phyloP scores from a whole-genome alignment of 2,329 filamentous ascomycete genomes.

The Phialemonium atrogriseum region DNA sequence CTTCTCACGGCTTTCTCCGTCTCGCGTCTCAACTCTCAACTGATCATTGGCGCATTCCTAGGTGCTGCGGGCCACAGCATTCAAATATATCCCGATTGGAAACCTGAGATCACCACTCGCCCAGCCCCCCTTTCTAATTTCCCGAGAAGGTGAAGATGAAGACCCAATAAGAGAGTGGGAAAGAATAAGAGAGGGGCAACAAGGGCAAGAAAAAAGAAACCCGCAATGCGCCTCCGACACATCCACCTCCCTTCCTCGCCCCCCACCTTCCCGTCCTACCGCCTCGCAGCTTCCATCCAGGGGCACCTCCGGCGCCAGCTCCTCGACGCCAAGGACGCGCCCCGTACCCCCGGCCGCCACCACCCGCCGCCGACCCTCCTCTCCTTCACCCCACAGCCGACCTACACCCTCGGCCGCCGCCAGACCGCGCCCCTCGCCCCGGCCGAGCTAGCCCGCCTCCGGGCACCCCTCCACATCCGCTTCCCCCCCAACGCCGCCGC shows the following conservation, averaged over 20 bases:
- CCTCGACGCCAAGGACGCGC: slow-evolving; percentile 33
- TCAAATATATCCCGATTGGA: no score
- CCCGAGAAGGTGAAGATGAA: no score
- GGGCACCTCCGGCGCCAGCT: slow-evolving; percentile 34
- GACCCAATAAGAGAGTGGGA: no score
- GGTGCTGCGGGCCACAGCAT: no score
- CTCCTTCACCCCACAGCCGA: slow-evolving; percentile 73
- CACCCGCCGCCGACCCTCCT: slow-evolving; percentile 58
- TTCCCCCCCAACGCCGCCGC: slow-evolving; percentile 5
- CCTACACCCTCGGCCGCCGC: slow-evolving; percentile 84
- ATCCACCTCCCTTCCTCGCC: slow-evolving; percentile 26
- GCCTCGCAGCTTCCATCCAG: slow-evolving; percentile 28
- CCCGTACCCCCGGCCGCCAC: slow-evolving; percentile 10
- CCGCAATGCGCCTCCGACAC: slow-evolving; percentile 24
- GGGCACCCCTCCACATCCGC: slow-evolving; percentile 27
- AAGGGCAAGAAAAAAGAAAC: no score
- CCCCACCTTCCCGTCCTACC: slow-evolving; percentile 24
- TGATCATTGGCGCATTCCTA: no score
- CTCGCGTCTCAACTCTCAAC: no score
- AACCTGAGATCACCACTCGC: no score
- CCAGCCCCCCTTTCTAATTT: no score
- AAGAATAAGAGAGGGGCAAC: no score
- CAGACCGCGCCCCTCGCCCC: slow-evolving; percentile 46
- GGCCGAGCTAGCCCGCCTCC: slow-evolving; percentile 36
- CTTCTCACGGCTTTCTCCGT: no score